Evolutionary conservation across 2,329 filamentous ascomycete species (phyloP), one percentile per base, ranked within the genome.

Genomic region (Xylaria sp.): DNA sequence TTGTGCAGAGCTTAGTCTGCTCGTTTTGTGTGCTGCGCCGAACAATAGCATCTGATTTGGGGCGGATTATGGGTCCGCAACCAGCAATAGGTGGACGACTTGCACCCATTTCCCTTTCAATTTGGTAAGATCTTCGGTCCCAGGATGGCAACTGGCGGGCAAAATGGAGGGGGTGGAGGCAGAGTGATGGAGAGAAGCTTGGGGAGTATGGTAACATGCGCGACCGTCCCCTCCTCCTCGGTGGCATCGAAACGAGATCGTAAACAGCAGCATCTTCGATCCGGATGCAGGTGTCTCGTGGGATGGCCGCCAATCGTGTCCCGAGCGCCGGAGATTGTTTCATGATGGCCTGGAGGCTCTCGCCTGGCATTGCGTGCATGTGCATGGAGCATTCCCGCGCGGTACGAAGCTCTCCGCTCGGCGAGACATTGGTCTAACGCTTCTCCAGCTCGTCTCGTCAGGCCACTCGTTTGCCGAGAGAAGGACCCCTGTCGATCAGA

Each of bases 1-100:
- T 63, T 71, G 64, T 72, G 61, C 52, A 57, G n/a, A n/a, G n/a
- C n/a, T n/a, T n/a, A n/a, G n/a, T n/a, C n/a, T 61, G 50, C 51
- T 54, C 57, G 45, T 63, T 57, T 60, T 12, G 43, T 62, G 53
- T 14, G 40, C 60, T 53, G 45, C 57, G 43, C 54, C 57, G 47
- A 54, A 37, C 33, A 25, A 40, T 15, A 50, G 45, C 15, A 50
- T 25, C 6, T 55, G 33, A 47, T 12, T 61, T 61, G n/a, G 35
- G 23, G 46, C 31, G 40, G 28, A 38, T 25, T 56, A 50, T 17
- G 35, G 56, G 28, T 51, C 51, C 21, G n/a, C 38, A 56, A 55
- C 28, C 42, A 51, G 31, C 12, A 7, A 35, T 33, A 9, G 37
- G 37, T 38, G 38, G 35, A 33, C 31, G 37, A 25, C n/a, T 49